Conservation (phyloP, 1,139 yeast genomes). For the Diutina siamensis region DNA sequence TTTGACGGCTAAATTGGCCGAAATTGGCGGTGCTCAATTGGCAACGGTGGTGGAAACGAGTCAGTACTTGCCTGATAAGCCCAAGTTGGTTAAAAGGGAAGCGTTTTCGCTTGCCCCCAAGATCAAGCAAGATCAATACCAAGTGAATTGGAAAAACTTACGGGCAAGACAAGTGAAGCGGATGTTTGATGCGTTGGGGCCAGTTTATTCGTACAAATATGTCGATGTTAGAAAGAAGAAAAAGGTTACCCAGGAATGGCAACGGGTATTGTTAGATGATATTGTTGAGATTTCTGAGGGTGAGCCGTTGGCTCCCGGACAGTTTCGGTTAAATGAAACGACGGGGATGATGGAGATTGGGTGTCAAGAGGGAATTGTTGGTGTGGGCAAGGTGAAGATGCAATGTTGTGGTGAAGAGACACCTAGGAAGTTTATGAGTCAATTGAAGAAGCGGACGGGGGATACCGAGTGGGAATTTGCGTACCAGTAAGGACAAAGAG, state of each 20-base stretch:
- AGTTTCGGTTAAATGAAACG: conserved; percentile 21
- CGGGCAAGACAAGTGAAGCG: conserved; percentile 31
- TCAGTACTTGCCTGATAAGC: not conserved
- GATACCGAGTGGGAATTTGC: conserved; percentile 7
- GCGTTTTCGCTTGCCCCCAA: conserved; percentile 46
- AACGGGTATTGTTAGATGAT: conserved; percentile 38
- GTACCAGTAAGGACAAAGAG: not conserved
- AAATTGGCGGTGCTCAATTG: conserved; percentile 50
- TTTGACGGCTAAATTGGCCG: conserved; percentile 40
- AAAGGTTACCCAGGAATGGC: conserved; percentile 16
- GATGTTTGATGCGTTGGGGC: conserved; percentile 46
- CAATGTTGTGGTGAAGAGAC: conserved; percentile 42
- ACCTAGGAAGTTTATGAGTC: conserved; percentile 27
- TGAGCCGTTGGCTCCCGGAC: conserved; percentile 18
- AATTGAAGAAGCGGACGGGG: conserved; percentile 37
- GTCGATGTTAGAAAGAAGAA: conserved; percentile 21
- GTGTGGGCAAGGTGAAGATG: conserved; percentile 29
- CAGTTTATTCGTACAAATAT: conserved; percentile 36
- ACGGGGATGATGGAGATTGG: conserved; percentile 22
- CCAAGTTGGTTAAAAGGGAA: not conserved
- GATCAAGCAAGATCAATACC: conserved; percentile 27
- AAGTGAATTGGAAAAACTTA: conserved; percentile 33
- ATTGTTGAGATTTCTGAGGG: conserved; percentile 11
- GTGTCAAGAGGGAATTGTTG: conserved; percentile 32
- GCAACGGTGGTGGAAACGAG: conserved; percentile 27